Base-by-base conservation (phyloP, 2,329 filamentous ascomycete genomes). In the Pestalotiopsis sp. region DNA sequence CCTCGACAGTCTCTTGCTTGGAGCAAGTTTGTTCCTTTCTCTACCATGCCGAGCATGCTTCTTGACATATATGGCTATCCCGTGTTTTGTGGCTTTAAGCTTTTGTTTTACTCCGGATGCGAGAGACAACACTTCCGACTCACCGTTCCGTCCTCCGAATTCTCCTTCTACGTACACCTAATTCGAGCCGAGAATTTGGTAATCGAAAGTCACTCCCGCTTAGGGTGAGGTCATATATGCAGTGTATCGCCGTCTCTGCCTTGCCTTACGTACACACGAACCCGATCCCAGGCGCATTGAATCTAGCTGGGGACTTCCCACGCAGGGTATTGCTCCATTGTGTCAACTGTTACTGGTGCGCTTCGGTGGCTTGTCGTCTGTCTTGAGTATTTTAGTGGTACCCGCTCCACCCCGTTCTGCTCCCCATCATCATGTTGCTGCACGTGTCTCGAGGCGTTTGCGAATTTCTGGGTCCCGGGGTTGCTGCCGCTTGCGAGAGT, bases 351-450 rank as follows among this genome's bases (percentile, higher is more conserved):
- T 36, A 64, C 38, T 64, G 61, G 61, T 64, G 61, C 61, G 61
- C 61, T 64, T 64, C 31, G 61, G 38, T 36, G 36, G 38, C 61
- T 25, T 64, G 9, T 12, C n/a, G 23, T 52, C 45, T 64, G 61
- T 49, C 41, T 45, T 52, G 31, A 11, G 59, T 62, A 62, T 62
- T 36, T 36, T 64, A 64, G 61, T 64, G 61, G 61, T 64, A 64
- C 49, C 39, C 39, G 61, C 61, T 45, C 61, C 25, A 14, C 61
- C 61, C 61, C 45, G 17, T 49, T 64, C 14, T 27, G 14, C 61
- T 64, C 38, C 27, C 61, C 61, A 64, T 64, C 38, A 49, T 64
- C 7, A 36, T 64, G 20, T 17, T 27, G n/a, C 23, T 39, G 38
- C 61, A 49, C 61, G 61, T 64, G 61, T 31, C 20, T 45, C 45